A percentile compares a stretch with the other conserved stretches of the same genome.
Evolutionary conservation across 768 basidiomycete genomes (phyloP).

Genomic region (Lactarius deliciosus): DNA sequence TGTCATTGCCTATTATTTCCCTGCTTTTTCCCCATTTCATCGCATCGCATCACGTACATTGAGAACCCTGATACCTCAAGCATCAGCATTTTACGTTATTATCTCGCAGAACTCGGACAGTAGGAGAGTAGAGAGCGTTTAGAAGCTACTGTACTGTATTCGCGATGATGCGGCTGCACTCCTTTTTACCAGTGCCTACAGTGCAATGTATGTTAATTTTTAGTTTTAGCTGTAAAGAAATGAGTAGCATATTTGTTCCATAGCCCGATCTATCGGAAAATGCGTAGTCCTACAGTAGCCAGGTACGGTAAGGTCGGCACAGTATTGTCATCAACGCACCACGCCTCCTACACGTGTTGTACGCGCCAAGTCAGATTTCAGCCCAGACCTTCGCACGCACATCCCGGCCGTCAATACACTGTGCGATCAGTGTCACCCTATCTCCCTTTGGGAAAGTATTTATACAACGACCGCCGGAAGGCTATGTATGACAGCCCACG

Average conservation of each 20-base stretch:
- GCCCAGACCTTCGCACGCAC: too few species aligned
- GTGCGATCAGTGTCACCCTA: too few species aligned
- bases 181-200: not conserved
- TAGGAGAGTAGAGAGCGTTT: not conserved
- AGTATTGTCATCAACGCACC: not conserved
- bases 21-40: not conserved
- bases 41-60: not conserved
- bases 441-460: too few species aligned
- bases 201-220: slow-evolving; percentile 1
- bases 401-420: too few species aligned
- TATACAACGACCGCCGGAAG: too few species aligned
- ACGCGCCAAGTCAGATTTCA: too few species aligned
- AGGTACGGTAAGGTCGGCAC: too few species aligned
- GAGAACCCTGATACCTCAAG: slow-evolving; percentile 15
- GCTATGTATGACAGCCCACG: too few species aligned
- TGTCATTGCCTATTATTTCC: not conserved
- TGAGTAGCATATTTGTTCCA: not conserved
- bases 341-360: not conserved
- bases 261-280: not conserved
- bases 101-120: not conserved
- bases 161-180: slow-evolving; percentile 1
- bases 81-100: slow-evolving; percentile 15
- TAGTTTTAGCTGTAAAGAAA: not conserved
- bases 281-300: not conserved
- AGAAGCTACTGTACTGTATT: not conserved